Base-by-base conservation (phyloP, 495 filamentous ascomycete genomes). In the Lasiosphaeriaceae sp. region DNA sequence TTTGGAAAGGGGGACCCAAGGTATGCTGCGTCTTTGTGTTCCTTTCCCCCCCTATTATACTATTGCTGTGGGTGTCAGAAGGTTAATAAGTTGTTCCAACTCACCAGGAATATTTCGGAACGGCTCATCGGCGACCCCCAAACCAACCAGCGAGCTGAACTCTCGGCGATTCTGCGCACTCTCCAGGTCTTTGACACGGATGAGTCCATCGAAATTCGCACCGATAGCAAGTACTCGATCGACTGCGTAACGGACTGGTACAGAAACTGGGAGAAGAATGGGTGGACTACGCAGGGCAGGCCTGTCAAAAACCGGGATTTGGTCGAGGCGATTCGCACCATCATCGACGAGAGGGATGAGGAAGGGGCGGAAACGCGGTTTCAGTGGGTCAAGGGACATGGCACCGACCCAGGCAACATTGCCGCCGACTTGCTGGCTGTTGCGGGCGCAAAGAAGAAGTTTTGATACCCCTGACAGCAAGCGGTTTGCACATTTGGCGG, bases 111-210 rank as follows among this genome's bases (percentile, higher is more conserved):
- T 69, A 79, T 96, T 52, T 92, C 90, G 19, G 93, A 96, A 66
- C 82, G 85, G 16, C 79, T 98, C 2, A 64, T 74, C 41, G 93
- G 93, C 37, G 72, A 77, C 11, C 71, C 77, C 11, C 94, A 98
- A 68, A 97, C 94, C 1, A 98, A 97, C 68, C 89, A 97, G 69
- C 90, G 94, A 4, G 94, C 94, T 16, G 94, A 98, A 70, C 76
- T 98, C 52, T 92, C 90, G 3, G 94, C 92, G 0, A 86, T 97
- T 57, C 75, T 88, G 4, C 87, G 93, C 50, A 90, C 90, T 7
- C 80, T 98, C 22, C 84, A 97, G 63, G 83, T 85, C 23, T 81
- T 89, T 2, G 45, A 45, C 23, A 31, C 59, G 2, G 85, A 67
- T 72, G 79, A 54, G 16, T 74, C 83, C 49, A 76, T 90, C 14